Conservation (phyloP, 2,329 filamentous ascomycete genomes). For the Rutstroemia sp. region DNA sequence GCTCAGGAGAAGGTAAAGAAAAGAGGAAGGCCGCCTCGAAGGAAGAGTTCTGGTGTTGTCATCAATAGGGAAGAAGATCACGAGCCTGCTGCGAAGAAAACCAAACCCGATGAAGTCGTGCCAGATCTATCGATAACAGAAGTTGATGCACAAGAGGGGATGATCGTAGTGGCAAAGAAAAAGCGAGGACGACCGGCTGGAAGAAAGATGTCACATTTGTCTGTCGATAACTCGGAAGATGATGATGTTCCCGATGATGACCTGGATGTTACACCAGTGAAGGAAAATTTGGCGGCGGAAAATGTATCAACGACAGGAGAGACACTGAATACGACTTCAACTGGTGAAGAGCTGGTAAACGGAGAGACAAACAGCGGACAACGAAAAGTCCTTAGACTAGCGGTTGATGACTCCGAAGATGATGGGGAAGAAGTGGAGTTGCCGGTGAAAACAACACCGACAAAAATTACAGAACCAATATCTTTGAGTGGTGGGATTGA, state of each 20-base stretch:
- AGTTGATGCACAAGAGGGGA: background rate
- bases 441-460: no score
- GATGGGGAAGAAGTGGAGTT: no score
- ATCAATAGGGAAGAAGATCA: background rate
- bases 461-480: no score
- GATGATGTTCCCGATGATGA: background rate
- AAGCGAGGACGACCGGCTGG: background rate
- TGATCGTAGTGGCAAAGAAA: background rate
- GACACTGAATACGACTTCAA: background rate
- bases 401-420: no score
- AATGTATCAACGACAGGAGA: background rate
- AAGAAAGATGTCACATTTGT: background rate
- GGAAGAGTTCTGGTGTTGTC: background rate
- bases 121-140: background rate
- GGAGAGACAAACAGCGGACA: no score
- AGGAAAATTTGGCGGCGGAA: background rate
- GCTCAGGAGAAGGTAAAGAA: background rate
- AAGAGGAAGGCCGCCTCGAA: background rate
- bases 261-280: background rate
- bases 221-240: background rate
- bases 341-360: no score
- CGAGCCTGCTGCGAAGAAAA: background rate
- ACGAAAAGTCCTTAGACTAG: no score
- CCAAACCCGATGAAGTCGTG: background rate
- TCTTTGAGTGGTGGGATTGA: no score